These are phyloP conservation scores for Beta vulgaris DNA, from an alignment of 148 eudicot species.

Conservation along the genomic window DNA sequence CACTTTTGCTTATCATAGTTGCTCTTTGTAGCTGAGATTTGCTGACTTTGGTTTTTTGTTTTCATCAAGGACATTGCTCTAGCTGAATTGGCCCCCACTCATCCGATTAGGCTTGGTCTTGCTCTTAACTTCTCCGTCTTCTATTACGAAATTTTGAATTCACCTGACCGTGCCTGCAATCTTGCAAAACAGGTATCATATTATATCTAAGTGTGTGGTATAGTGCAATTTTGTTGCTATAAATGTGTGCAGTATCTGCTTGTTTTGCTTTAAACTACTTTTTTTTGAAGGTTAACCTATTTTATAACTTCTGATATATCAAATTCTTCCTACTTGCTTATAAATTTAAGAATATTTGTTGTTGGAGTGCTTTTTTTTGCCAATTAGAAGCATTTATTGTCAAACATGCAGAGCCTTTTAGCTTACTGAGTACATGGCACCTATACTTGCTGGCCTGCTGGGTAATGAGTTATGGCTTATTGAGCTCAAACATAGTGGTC, in stretches of 20 bases:
- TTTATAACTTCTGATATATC: too few relatives aligned
- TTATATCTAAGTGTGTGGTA: neutral
- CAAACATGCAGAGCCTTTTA: neutral
- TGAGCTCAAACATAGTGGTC: neutral
- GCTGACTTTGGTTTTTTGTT: constrained; percentile 8
- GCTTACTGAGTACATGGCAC: neutral
- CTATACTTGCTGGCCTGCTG: neutral
- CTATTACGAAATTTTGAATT: constrained; percentile 78
- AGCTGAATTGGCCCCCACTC: constrained; percentile 77
- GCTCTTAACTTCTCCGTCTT: constrained; percentile 88
- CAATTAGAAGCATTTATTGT: neutral
- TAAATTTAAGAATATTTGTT: too few relatives aligned
- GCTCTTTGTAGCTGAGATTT: neutral
- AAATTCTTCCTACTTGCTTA: too few relatives aligned
- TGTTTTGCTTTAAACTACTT: too few relatives aligned
- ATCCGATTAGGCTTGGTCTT: constrained; percentile 88
- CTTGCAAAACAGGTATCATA: constrained; percentile 71
- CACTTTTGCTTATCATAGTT: neutral
- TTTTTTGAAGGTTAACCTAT: too few relatives aligned
- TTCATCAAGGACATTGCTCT: constrained; percentile 62
- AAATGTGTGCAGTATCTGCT: neutral
- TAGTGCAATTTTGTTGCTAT: neutral
- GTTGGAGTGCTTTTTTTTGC: too few relatives aligned
- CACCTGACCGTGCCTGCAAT: constrained; percentile 82
- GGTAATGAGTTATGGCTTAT: too few relatives aligned